Evolutionary conservation across 2,329 filamentous ascomycete species (phyloP).

Genomic region (Arthrocladium fulminans): DNA sequence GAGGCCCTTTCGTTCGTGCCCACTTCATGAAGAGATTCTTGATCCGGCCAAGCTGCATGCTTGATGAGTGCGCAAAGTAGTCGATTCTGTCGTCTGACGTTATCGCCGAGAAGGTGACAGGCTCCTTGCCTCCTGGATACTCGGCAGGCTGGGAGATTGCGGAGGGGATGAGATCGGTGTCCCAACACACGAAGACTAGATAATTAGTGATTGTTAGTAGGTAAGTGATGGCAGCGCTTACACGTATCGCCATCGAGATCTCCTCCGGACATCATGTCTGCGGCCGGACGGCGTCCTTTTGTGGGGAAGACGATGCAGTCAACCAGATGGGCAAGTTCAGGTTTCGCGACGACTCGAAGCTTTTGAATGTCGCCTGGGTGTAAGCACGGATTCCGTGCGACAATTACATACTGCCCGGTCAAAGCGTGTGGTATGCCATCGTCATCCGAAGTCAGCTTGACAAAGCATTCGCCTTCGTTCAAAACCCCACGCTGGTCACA

Average conservation of each 20-base stretch:
- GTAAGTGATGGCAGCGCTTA: conserved; percentile 18
- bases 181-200: conserved; percentile 37
- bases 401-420: conserved; percentile 19
- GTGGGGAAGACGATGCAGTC: conserved; percentile 37
- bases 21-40: conserved; percentile 38
- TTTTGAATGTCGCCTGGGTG: conserved; percentile 39
- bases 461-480: conserved; percentile 32
- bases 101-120: conserved; percentile 29
- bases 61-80: conserved; percentile 35
- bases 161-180: conserved; percentile 32
- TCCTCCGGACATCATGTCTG: conserved; percentile 37
- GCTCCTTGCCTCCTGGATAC: conserved; percentile 34
- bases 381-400: conserved; percentile 37
- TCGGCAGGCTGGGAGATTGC: conserved; percentile 30
- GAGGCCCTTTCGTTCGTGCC: conserved; percentile 30
- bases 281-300: conserved; percentile 29
- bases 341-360: conserved; percentile 31
- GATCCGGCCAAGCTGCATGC: conserved; percentile 31
- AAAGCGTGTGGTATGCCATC: conserved; percentile 30
- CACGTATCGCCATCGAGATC: conserved; percentile 37
- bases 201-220: no score
- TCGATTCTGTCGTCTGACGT: conserved; percentile 32
- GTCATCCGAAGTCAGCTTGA: conserved; percentile 30
- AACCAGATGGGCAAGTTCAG: conserved; percentile 30
- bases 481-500: conserved; percentile 31